Evolutionary conservation across 345 rosid genomes (phyloP).

Genomic region (Barbarea vulgaris): DNA sequence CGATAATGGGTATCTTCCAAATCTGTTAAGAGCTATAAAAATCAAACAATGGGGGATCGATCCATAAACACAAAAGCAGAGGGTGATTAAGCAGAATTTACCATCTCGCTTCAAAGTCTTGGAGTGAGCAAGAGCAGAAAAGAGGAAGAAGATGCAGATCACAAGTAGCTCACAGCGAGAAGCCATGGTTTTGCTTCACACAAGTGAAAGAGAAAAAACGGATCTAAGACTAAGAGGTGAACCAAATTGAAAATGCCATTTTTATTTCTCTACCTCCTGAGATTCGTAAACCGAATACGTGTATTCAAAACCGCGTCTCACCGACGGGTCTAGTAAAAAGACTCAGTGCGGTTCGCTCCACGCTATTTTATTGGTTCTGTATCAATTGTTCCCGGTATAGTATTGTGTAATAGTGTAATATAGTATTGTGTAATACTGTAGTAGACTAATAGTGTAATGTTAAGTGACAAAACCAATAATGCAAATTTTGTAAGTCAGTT

Average conservation of each 20-base stretch:
- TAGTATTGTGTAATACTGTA: too few relatives aligned
- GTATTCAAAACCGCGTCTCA: slow-evolving; percentile 22
- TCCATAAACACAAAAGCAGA: slow-evolving; percentile 7
- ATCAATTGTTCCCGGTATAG: background rate
- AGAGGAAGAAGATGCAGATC: slow-evolving; percentile 31
- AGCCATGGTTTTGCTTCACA: slow-evolving; percentile 33
- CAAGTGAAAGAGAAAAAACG: background rate
- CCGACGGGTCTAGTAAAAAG: slow-evolving; percentile 38
- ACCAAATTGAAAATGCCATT: slow-evolving; percentile 10
- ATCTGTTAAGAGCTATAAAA: background rate
- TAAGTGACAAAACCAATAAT: background rate
- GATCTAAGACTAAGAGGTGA: slow-evolving; percentile 36
- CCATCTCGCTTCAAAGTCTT: slow-evolving; percentile 46
- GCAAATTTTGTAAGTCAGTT: too few relatives aligned
- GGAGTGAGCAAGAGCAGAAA: slow-evolving; percentile 24
- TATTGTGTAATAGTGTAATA: background rate
- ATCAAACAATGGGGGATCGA: slow-evolving; percentile 6
- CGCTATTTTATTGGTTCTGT: background rate
- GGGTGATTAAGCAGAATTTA: slow-evolving; percentile 10
- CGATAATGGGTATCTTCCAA: slow-evolving; percentile 9
- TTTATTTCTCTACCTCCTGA: background rate
- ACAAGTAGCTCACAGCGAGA: slow-evolving; percentile 36
- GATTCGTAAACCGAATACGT: slow-evolving; percentile 28
- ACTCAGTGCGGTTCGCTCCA: slow-evolving; percentile 2
- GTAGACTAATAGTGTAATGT: too few relatives aligned